Evolutionary conservation across 345 rosid genomes (phyloP), one percentile per base, ranked within the genome.

Genomic region (Syzygium grande): DNA sequence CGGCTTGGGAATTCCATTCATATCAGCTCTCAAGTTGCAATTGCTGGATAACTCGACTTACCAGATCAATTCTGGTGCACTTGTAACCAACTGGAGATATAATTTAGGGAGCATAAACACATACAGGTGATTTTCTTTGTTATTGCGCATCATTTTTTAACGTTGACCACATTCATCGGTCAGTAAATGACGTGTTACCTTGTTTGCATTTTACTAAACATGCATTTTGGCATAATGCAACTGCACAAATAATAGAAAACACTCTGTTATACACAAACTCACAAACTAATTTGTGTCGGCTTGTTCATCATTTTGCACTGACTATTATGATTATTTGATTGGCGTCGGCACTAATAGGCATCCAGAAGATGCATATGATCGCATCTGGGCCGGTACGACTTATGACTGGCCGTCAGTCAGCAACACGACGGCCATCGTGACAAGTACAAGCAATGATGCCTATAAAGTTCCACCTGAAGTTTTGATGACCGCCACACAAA

Each of bases 1-100:
- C 1, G 93, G 92, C 12, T 55, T 25, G 1, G 95, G 95, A 51
- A 86, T 90, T 29, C 96, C 96, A 84, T 94, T 95, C 77, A 91
- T 94, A 38, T 92, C 94, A 4, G 89, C 91, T 14, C 73, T 95
- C 63, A 96, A 96, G 86, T 59, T 94, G 13, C 85, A 87, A 4
- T 87, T 68, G 14, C 53, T 87, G 23, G 88, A 68, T 17, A 11
- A 55, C 51, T 51, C 22, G 0, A 52, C 15, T 21, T 87, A 78
- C 85, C 88, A 55, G 0, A 51, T 51, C 15, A n/a, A 23, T 11
- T 68, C 84, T 0, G 38, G 63, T 27, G 84, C 63, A 19, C 53
- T 59, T 27, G 7, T 41, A 43, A 27, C 12, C 17, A 0, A 2
- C 21, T 10, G 11, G 13, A 52, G 30, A 52, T 3, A 29, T 63